Base-by-base conservation (phyloP, 208 protist species). In the Leishmania lainsoni region DNA sequence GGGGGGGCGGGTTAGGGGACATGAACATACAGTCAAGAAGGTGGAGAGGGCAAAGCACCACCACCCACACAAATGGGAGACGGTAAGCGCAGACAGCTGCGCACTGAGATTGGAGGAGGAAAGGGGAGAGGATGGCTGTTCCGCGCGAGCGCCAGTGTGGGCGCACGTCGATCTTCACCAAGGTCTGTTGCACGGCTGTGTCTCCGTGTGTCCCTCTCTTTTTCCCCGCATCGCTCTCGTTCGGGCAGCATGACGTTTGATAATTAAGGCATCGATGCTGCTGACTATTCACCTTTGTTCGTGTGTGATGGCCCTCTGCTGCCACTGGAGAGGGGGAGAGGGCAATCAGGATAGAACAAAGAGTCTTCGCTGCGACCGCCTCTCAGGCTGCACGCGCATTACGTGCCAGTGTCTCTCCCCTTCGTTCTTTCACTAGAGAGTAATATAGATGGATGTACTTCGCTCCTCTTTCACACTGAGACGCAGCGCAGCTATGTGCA, bases 261-360 rank as follows among this genome's bases (percentile, higher is more conserved):
- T 68, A 20, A 9, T 16, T 29, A 32, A 68, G 61, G 61, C 61
- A 39, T 68, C 14, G 29, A 39, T 5, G 61, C 29, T 32, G 12
- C 26, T 68, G 5, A 68, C 39, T 0, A 29, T 16, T 42, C 61
- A 20, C 61, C 61, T 5, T 20, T 68, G 12, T 22, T 22, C 14
- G 29, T 39, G 61, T 26, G 29, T 22, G 16, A 68, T 14, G 12
- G 9, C 61, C 29, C 9, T 68, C 1, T 22, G 29, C 29, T 2
- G 3, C 22, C 61, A 32, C 29, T 26, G 5, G 61, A 68, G 61
- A 29, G 29, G 5, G 61, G 29, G 12, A 68, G 61, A 39, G 61
- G 39, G 8, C 42, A 45, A 45, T 45, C 42, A 45, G 48, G 20
- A 81, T 12, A 81, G 17, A 78, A 71, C 70, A 76, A 71, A 39